Evolutionary conservation across 2,329 filamentous ascomycete genomes (phyloP).

Genomic region (Pestalotiopsis sp.): DNA sequence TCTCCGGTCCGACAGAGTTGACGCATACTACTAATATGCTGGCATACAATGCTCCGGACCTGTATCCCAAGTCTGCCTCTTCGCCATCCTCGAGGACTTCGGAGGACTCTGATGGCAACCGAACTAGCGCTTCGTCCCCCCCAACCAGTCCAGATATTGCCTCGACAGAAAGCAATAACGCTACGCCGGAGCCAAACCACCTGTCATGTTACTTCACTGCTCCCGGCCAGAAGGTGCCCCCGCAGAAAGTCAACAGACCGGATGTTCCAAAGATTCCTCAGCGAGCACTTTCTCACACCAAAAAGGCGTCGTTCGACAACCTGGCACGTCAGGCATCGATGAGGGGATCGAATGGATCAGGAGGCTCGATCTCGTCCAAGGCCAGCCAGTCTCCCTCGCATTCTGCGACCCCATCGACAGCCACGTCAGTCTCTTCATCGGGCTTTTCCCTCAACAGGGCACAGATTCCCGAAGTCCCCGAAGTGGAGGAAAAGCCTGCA

Average conservation of each 20-base stretch:
- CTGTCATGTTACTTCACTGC: conserved; percentile 67
- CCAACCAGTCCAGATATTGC: conserved; percentile 72
- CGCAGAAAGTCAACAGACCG: conserved; percentile 33
- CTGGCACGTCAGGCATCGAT: conserved; percentile 61
- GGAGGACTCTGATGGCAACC: conserved; percentile 70
- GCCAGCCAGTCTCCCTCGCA: conserved; percentile 59
- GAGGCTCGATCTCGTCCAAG: conserved; percentile 57
- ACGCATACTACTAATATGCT: conserved; percentile 96
- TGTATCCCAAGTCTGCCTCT: conserved; percentile 55
- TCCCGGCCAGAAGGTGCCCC: conserved; percentile 46
- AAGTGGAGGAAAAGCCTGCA: conserved; percentile 34
- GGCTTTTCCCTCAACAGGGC: conserved; percentile 31
- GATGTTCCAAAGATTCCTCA: conserved; percentile 68
- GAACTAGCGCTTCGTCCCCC: conserved; percentile 59
- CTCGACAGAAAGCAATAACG: conserved; percentile 53
- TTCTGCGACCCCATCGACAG: conserved; percentile 57
- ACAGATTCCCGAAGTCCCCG: conserved; percentile 29
- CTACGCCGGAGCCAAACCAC: conserved; percentile 66
- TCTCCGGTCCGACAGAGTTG: conserved; percentile 85
- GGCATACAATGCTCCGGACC: conserved; percentile 90
- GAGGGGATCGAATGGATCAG: conserved; percentile 58
- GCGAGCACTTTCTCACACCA: conserved; percentile 85
- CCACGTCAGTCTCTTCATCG: conserved; percentile 47
- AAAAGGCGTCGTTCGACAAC: conserved; percentile 76
- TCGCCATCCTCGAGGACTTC: conserved; percentile 56